A percentile compares a stretch with the other conserved stretches of the same genome.
Evolutionary conservation across 202 grass and related monocot species (phyloP).

Genomic region (Dendrocalamus latiflorus): DNA sequence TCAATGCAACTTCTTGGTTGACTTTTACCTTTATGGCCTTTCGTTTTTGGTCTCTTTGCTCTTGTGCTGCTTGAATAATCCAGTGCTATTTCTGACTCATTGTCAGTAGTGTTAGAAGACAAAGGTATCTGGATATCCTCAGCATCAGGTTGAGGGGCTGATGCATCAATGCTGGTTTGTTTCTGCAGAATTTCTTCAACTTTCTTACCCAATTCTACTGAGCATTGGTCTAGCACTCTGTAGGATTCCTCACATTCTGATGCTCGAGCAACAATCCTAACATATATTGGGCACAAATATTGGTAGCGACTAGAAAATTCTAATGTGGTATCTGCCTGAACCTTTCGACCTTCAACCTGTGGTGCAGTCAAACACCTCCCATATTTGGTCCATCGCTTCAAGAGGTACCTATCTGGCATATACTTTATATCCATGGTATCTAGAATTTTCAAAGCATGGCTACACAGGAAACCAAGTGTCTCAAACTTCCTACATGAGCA

Average conservation of each 20-base stretch:
- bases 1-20: conserved; percentile 33
- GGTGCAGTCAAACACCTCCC: conserved; percentile 25
- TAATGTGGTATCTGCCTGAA: conserved; percentile 44
- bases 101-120: conserved; percentile 19
- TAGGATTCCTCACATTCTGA: conserved; percentile 61
- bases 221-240: conserved; percentile 40
- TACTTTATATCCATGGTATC: conserved; percentile 68
- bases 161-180: conserved; percentile 46
- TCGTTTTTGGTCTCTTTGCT: conserved; percentile 25
- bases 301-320: conserved; percentile 53
- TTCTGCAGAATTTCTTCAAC: conserved; percentile 46
- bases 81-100: conserved; percentile 18
- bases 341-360: conserved; percentile 19
- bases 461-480: conserved; percentile 50
- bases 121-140: conserved; percentile 35
- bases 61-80: conserved; percentile 35
- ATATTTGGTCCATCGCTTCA: conserved; percentile 55
- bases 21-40: conserved; percentile 34
- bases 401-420: conserved; percentile 45
- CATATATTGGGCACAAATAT: conserved; percentile 47
- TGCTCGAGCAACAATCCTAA: conserved; percentile 40
- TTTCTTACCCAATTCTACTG: conserved; percentile 37
- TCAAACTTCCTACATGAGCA: conserved; percentile 66
- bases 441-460: conserved; percentile 60
- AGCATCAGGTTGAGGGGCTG: conserved; percentile 15